A percentile compares a stretch with the other conserved stretches of the same genome.
Conservation (phyloP, 352 stramenopile species). For the Phytophthora fragariae region DNA sequence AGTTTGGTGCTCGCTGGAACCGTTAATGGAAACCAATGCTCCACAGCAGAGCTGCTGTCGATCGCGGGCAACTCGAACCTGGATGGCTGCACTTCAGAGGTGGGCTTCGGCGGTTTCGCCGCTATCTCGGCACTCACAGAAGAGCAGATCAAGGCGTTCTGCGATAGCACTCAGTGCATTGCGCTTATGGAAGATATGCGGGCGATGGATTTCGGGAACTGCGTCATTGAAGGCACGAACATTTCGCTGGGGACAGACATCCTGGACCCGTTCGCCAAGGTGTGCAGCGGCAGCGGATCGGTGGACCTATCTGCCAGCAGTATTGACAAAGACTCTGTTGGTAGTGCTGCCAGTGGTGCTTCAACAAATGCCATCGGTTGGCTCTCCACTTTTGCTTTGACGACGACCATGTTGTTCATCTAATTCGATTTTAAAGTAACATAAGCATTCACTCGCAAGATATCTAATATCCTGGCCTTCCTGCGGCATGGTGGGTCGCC, state of each 20-base stretch:
- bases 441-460: neutral
- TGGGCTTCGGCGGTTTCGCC: constrained; percentile 26
- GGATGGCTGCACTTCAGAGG: constrained; percentile 20
- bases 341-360: constrained; percentile 1
- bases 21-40: constrained; percentile 16
- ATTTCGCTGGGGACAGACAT: constrained; percentile 33
- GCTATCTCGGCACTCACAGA: constrained; percentile 19
- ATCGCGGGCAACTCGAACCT: constrained; percentile 25
- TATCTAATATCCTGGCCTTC: no score
- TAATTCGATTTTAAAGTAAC: neutral
- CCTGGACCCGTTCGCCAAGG: constrained; percentile 25
- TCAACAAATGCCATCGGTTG: neutral
- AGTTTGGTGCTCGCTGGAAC: neutral
- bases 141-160: constrained; percentile 33
- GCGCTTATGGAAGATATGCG: constrained; percentile 31
- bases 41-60: constrained; percentile 16
- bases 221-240: constrained; percentile 29
- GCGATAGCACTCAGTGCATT: constrained; percentile 24
- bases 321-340: neutral
- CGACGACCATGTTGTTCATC: neutral
- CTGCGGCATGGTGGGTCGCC: no score
- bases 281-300: constrained; percentile 27
- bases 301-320: constrained; percentile 5
- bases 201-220: constrained; percentile 33
- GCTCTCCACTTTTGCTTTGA: neutral